A percentile compares a stretch with the other conserved stretches of the same genome.
These are phyloP conservation scores for Fusarium proliferatum DNA, from an alignment of 2,329 filamentous ascomycete species.

Conservation along the genomic window DNA sequence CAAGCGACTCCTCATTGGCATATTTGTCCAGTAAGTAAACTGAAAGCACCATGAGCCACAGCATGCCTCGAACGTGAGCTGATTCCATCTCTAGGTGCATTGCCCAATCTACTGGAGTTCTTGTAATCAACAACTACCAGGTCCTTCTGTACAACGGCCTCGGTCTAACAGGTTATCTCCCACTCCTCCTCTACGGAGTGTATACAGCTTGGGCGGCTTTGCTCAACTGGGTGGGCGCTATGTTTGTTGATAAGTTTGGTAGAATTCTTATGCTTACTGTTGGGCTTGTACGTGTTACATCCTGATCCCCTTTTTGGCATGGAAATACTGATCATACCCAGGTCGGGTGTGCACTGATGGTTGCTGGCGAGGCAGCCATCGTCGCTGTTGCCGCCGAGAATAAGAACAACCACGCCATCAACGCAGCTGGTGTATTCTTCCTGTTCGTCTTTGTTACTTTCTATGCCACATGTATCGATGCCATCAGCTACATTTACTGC, in stretches of 20 bases:
- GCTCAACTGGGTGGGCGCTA: not conserved
- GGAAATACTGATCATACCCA: not conserved
- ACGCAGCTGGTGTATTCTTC: not conserved
- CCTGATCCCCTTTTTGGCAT: accelerated
- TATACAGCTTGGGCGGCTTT: not conserved
- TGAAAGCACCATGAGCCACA: not conserved
- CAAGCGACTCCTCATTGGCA: not conserved
- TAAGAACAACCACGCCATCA: not conserved
- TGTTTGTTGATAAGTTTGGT: not conserved
- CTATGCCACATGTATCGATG: not conserved
- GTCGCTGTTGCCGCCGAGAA: not conserved
- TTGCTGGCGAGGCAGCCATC: not conserved
- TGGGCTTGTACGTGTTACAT: not conserved
- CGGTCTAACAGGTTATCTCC: not conserved
- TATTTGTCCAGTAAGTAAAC: not conserved
- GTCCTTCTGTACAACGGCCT: not conserved
- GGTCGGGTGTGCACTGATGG: not conserved
- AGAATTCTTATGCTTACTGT: not conserved
- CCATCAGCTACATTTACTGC: not conserved
- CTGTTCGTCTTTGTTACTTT: not conserved
- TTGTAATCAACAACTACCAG: not conserved
- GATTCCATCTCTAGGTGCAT: not conserved
- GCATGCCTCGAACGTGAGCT: not conserved
- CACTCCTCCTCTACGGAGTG: not conserved
- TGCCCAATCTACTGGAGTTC: not conserved